Evolutionary conservation across 768 basidiomycete genomes (phyloP), one percentile per base, ranked within the genome.

Genomic region (Candolleomyces eurysporus): DNA sequence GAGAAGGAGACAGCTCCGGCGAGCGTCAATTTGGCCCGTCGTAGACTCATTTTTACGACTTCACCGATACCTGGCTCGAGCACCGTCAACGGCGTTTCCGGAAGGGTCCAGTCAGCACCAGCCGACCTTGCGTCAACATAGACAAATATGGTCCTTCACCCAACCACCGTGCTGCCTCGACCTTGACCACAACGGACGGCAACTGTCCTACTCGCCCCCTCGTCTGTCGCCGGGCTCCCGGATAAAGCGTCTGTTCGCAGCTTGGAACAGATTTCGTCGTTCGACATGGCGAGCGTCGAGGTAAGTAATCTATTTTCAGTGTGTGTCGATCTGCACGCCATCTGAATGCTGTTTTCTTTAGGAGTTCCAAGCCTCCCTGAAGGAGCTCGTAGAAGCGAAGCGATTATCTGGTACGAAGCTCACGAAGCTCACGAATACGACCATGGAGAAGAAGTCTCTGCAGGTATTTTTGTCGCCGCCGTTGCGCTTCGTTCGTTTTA

Each of bases 371-470:
- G 72, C 81, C 31, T 78, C 88, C 46, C 76, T 98, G 62, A 92
- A 91, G 73, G 88, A 94, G 67, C 84, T 94, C 46, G 90, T 97
- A 50, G 79, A 82, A 58, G 87, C 88, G 61, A 94, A 93, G 73
- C 85, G 92, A 61, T 76, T 98, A 59, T 96, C 94, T 16, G 88
- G 87, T 32, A 91, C 94, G 19, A 93, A 92, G 79, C 91, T 99
- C 82, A 80, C 78, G 52, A 83, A 75, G 67, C 71, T 98, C 66
- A 92, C 88, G 2, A 88, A 91, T 61, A 79, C 90, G 56, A 88
- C 93, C 2, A 74, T 94, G 78, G 87, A 86, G 71, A 84, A 83
- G 36, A 11, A 11, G 5, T 7, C 36, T 49, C 86, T 96, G 76
- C 79, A 88, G 76, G 95, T 94, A 69, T 68, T 88, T 73, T 45